Conservation (phyloP, 2,329 filamentous ascomycete genomes). For the Beauveria caledonica region DNA sequence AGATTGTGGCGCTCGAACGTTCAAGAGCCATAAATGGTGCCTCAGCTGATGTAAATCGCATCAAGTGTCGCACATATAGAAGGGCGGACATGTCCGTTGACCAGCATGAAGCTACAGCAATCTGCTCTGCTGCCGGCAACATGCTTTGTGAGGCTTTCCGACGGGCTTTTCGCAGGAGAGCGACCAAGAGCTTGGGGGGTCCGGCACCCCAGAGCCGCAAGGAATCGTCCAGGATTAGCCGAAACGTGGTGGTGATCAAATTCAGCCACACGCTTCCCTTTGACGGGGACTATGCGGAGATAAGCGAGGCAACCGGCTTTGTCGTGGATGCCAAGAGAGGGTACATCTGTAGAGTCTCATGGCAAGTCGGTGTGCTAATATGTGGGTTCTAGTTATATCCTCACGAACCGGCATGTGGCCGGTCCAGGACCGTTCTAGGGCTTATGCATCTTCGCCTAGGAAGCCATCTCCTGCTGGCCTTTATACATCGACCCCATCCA, state of each 20-base stretch:
- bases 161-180: no score
- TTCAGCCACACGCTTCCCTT: not conserved
- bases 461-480: conserved; percentile 88
- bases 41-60: not conserved
- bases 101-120: no score
- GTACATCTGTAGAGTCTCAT: not conserved
- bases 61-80: not conserved
- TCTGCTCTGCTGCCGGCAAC: no score
- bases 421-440: conserved; percentile 95
- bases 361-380: not conserved
- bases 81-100: not conserved
- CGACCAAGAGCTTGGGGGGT: no score
- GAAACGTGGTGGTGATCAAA: not conserved
- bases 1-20: not conserved
- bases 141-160: no score
- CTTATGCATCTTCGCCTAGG: conserved; percentile 96
- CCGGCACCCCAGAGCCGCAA: not conserved
- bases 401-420: conserved; percentile 89
- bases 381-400: conserved; percentile 51
- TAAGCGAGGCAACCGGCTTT: not conserved
- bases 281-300: not conserved
- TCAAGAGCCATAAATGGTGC: not conserved
- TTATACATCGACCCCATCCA: conserved; percentile 97
- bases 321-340: not conserved
- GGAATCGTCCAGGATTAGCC: not conserved